phyloP scores from a whole-genome alignment of 2,329 filamentous ascomycete species.

The Myriosclerotinia curreyana region DNA sequence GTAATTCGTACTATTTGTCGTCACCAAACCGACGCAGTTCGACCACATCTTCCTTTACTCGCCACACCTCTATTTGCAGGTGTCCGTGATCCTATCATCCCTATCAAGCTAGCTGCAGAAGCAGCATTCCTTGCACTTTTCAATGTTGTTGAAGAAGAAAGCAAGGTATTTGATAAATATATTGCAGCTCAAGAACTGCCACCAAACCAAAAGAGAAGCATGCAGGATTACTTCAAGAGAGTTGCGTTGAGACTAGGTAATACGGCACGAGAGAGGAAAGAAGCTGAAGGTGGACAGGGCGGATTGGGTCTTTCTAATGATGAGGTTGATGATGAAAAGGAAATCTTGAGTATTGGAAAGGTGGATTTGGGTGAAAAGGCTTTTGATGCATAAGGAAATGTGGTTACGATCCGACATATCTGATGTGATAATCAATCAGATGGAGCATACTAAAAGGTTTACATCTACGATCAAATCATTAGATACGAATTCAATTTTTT shows the following conservation, averaged over 20 bases:
- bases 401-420: constrained; percentile 5
- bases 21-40: constrained; percentile 72
- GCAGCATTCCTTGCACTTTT: constrained; percentile 92
- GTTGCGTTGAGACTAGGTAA: constrained; percentile 80
- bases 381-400: constrained; percentile 36
- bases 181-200: constrained; percentile 68
- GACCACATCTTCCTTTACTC: constrained; percentile 77
- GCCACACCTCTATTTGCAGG: constrained; percentile 81
- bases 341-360: constrained; percentile 93
- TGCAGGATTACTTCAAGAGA: constrained; percentile 96
- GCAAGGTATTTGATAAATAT: constrained; percentile 85
- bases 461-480: background rate
- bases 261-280: constrained; percentile 83
- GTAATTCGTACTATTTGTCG: constrained; percentile 83
- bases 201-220: constrained; percentile 75
- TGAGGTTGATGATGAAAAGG: constrained; percentile 89
- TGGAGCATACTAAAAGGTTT: background rate
- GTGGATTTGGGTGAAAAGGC: constrained; percentile 68
- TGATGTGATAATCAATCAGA: constrained; percentile 4
- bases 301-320: constrained; percentile 84
- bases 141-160: constrained; percentile 82
- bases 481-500: background rate
- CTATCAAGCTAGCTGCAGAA: constrained; percentile 91
- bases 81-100: constrained; percentile 88
- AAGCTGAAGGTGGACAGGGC: constrained; percentile 86